Conservation (phyloP, 2,329 filamentous ascomycete genomes). For the Trichoderma endophyticum region DNA sequence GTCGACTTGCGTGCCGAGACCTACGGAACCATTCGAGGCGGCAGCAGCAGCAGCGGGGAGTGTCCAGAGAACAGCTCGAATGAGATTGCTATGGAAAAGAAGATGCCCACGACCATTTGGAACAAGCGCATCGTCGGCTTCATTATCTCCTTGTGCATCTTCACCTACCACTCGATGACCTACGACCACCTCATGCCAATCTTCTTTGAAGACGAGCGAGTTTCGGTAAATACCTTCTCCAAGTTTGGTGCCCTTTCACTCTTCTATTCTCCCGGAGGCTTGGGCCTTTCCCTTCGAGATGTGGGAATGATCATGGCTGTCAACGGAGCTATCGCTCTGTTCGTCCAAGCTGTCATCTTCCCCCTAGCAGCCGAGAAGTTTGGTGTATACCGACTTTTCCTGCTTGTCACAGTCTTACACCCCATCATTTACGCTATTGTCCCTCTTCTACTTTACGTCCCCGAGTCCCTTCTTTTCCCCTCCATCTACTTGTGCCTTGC, state of each 20-base stretch:
- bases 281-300: conserved; percentile 59
- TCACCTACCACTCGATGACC: conserved; percentile 93
- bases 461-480: conserved; percentile 47
- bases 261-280: conserved; percentile 58
- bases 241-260: conserved; percentile 35
- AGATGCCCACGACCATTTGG: conserved; percentile 44
- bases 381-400: conserved; percentile 58
- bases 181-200: conserved; percentile 91
- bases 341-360: conserved; percentile 60
- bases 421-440: conserved; percentile 60
- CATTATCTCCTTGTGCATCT: conserved; percentile 79
- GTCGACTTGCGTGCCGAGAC: conserved; percentile 74
- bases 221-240: conserved; percentile 38
- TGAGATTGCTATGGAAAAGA: conserved; percentile 31
- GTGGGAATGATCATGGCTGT: conserved; percentile 61
- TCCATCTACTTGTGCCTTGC: conserved; percentile 58
- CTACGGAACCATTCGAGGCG: conserved; percentile 65
- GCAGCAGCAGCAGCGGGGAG: conserved; percentile 40
- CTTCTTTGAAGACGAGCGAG: conserved; percentile 77
- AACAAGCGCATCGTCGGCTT: conserved; percentile 67
- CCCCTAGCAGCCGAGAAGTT: conserved; percentile 56
- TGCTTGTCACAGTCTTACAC: conserved; percentile 57
- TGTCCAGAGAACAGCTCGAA: conserved; percentile 39
- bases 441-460: conserved; percentile 55
- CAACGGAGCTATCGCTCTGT: conserved; percentile 56